Evolutionary conservation across 129 eudicot species (phyloP), one percentile per base, ranked within the genome.

Genomic region (Flaveria ramosissima): DNA sequence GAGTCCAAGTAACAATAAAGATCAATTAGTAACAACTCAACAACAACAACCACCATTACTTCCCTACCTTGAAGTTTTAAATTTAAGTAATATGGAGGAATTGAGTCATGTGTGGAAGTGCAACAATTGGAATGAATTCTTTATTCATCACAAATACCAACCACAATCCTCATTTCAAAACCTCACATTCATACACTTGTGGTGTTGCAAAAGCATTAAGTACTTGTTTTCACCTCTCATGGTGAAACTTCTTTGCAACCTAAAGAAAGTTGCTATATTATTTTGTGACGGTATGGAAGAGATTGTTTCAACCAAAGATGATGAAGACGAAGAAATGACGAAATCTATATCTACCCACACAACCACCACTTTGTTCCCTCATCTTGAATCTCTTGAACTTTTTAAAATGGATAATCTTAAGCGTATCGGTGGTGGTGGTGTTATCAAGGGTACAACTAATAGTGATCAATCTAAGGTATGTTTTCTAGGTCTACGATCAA

Each of bases 91-190:
- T 27, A 26, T 61, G 68, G 17, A 61, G 9, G 27, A 0, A 9
- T 9, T 61, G 68, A 62, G 68, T 62, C 68, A 62, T 62, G 43
- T 62, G 43, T 62, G 68, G 68, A 62, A 62, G 45, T 62, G 65
- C 16, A 23, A 10, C 36, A 53, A 53, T 53, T 59, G 65, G 65
- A 59, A 59, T 4, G 15, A 59, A 9, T 59, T 59, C 14, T 59
- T 59, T 17, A 23, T 59, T 59, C 65, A 3, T 19, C 32, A 48
- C 53, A 53, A 24, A 26, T 20, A 24, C 2, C 68, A 62, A 3
- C 19, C 42, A 27, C 41, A 62, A 14, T 12, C 41, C 68, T 24
- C 68, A 12, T 27, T 62, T 17, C 68, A 26, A 26, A 62, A 27
- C 68, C 68, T 62, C 42, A 24, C 68, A 24, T 1, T 3, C 68